phyloP scores from a whole-genome alignment of 1,284 basidiomycete genomes.

The Anthracocystis panici-leucophaei region DNA sequence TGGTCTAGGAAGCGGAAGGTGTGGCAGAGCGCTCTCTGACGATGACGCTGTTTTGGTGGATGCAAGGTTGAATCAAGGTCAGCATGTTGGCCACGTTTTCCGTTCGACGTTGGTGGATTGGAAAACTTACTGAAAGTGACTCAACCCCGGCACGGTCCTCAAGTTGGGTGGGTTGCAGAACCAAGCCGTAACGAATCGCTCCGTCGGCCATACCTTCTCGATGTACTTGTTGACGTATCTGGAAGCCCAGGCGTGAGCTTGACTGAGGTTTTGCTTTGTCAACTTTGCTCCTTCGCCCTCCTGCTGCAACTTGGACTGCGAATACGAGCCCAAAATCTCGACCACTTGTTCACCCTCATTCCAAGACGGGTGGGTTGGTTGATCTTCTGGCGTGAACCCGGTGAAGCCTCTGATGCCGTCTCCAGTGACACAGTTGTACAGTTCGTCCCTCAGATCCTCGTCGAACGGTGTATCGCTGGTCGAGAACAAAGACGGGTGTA shows the following conservation, averaged over 20 bases:
- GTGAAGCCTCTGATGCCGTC: constrained; percentile 61
- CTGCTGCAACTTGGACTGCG: constrained; percentile 27
- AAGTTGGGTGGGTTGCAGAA: constrained; percentile 57
- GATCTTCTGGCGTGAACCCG: constrained; percentile 17
- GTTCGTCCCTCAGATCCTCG: constrained; percentile 9
- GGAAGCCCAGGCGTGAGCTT: constrained; percentile 50
- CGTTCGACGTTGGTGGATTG: background rate
- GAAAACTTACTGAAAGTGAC: constrained; percentile 72
- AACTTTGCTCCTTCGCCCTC: background rate
- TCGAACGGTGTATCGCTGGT: constrained; percentile 35
- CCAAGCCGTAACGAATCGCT: constrained; percentile 45
- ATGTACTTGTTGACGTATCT: constrained; percentile 38
- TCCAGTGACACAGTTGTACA: constrained; percentile 49
- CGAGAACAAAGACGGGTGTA: constrained; percentile 40
- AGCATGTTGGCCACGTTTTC: background rate
- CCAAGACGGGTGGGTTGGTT: constrained; percentile 10
- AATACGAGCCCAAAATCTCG: constrained; percentile 16
- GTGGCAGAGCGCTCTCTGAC: background rate
- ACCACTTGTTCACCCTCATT: background rate
- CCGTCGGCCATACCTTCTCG: constrained; percentile 25
- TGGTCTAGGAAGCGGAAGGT: background rate
- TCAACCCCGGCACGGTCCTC: constrained; percentile 52
- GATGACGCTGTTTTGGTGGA: no score
- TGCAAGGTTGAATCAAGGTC: background rate
- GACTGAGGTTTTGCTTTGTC: constrained; percentile 3